These are phyloP conservation scores for Zasmidium cellare DNA, from an alignment of 2,329 filamentous ascomycete genomes.

Conservation along the genomic window DNA sequence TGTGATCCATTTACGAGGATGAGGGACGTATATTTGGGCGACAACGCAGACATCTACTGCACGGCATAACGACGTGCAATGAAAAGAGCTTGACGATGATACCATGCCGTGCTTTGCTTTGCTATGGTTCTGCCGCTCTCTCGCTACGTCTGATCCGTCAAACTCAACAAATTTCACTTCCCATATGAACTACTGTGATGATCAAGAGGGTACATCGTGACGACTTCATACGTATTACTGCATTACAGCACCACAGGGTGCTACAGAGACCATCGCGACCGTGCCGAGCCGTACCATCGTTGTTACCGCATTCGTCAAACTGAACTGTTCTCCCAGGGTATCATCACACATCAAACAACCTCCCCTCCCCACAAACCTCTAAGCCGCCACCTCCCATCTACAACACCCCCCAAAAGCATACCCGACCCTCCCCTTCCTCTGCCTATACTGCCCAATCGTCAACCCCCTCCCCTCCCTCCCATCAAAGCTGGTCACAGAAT, in stretches of 20 bases:
- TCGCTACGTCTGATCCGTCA: too few species aligned
- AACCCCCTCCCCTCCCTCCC: slow-evolving; percentile 55
- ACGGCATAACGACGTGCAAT: too few species aligned
- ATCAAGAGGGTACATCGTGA: too few species aligned
- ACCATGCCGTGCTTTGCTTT: too few species aligned
- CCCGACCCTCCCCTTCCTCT: slow-evolving; percentile 47
- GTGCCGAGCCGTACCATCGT: neutral
- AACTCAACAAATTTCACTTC: too few species aligned
- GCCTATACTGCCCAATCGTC: slow-evolving; percentile 49
- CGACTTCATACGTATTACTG: slow-evolving; percentile 21
- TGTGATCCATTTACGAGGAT: too few species aligned
- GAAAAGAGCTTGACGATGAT: too few species aligned
- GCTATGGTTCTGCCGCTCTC: too few species aligned
- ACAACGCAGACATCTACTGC: too few species aligned
- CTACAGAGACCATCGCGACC: neutral
- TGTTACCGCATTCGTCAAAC: neutral
- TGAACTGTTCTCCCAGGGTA: slow-evolving; percentile 8
- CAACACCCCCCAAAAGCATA: slow-evolving; percentile 53
- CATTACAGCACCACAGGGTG: slow-evolving; percentile 2
- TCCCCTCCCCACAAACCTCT: neutral
- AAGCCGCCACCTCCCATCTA: slow-evolving; percentile 54
- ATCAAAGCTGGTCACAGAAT: slow-evolving; percentile 58
- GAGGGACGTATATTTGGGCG: too few species aligned
- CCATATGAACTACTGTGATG: too few species aligned
- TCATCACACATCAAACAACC: neutral